Percentiles rank a stretch among this genome's conserved stretches.
phyloP scores from a whole-genome alignment of 139 green algal species.

The Picochlorum sp. region DNA sequence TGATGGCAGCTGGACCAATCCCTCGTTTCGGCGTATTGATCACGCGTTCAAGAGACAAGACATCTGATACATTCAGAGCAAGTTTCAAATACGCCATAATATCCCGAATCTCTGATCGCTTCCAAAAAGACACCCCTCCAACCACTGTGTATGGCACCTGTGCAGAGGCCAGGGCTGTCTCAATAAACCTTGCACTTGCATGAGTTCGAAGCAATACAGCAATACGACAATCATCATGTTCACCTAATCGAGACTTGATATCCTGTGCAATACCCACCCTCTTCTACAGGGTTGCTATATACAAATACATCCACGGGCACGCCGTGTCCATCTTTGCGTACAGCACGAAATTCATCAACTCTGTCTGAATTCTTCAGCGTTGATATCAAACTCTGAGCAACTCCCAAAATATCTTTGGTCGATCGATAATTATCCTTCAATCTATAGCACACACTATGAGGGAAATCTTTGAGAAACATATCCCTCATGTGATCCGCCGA shows the following conservation, averaged over 20 bases:
- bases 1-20: conserved; percentile 16
- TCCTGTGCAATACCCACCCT: not conserved
- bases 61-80: conserved; percentile 29
- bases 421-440: conserved; percentile 43
- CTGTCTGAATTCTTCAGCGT: too few species aligned
- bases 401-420: conserved; percentile 33
- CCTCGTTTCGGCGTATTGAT: conserved; percentile 44
- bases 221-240: conserved; percentile 18
- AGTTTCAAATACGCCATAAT: conserved; percentile 49
- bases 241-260: not conserved
- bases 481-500: conserved; percentile 37
- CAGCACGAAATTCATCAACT: not conserved
- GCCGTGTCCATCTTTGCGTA: not conserved
- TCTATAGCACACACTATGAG: conserved; percentile 3
- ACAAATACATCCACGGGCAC: not conserved
- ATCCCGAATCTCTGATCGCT: conserved; percentile 42
- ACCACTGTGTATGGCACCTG: conserved; percentile 38
- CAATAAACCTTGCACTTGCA: conserved; percentile 23
- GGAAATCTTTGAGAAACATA: conserved; percentile 29
- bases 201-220: conserved; percentile 44
- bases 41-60: conserved; percentile 38
- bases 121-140: conserved; percentile 45
- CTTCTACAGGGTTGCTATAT: not conserved
- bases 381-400: conserved; percentile 21
- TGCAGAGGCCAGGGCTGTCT: conserved; percentile 28